Evolutionary conservation across 345 rosid genomes (phyloP), one percentile per base, ranked within the genome.

Genomic region (Angophora floribunda): DNA sequence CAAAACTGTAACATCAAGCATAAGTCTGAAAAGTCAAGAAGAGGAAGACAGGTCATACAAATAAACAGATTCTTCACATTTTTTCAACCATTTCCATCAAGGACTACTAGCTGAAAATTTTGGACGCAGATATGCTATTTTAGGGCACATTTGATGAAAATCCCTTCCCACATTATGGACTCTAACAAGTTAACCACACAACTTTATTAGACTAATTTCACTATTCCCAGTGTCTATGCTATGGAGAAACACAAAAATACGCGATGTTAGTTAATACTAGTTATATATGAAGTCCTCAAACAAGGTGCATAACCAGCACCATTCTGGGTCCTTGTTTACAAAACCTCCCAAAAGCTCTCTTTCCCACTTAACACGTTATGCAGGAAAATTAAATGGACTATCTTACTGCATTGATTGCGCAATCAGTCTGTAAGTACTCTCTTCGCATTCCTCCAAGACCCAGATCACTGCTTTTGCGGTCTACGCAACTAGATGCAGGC

Each of bases 391-490:
- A 84, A 87, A 90, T 86, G 55, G 78, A 88, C 89, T 88, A 28
- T 84, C 67, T 85, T 95, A 97, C 99, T 53, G 87, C 92, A 93
- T 96, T 96, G 94, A 95, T 93, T 13, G 99, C 96, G 63, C 99
- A 97, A 91, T 97, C 99, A 82, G 97, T 95, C 92, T 96, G 99
- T 61, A 97, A 89, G 90, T 96, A 96, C 89, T 97, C 99, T 91
- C 99, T 94, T 61, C 94, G 92, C 94, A 91, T 91, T 90, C 99
- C 99, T 91, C 95, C 95, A 65, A 96, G 93, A 89, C 99, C 97
- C 94, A 97, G 91, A 88, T 97, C 99, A 90, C 99, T 96, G 94
- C 98, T 97, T 94, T 97, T 96, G 44, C 99, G 99, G 87, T 97
- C 98, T 90, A 96, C 96, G 61, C 99, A 97, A 51, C 99, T 96